Evolutionary conservation across 2,329 filamentous ascomycete species (phyloP).

Genomic region (Cladophialophora psammophila): DNA sequence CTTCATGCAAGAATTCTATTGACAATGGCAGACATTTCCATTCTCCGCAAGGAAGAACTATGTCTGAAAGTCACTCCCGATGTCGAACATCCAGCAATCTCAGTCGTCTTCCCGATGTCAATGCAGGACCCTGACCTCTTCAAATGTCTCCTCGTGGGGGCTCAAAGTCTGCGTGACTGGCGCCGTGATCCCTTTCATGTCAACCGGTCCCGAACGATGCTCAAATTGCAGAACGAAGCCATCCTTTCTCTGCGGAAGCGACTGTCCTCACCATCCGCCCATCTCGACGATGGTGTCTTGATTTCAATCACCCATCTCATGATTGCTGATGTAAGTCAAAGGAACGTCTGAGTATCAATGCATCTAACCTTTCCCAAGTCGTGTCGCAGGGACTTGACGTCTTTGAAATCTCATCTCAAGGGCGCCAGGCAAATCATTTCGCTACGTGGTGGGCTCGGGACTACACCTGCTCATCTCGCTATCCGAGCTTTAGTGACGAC

Average conservation of each 20-base stretch:
- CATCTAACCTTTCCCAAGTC: constrained; percentile 17
- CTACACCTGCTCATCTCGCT: constrained; percentile 25
- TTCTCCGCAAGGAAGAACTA: constrained; percentile 25
- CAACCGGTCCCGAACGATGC: constrained; percentile 21
- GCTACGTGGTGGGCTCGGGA: constrained; percentile 28
- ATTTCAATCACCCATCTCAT: constrained; percentile 34
- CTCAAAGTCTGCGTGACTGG: constrained; percentile 34
- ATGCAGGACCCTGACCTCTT: constrained; percentile 33
- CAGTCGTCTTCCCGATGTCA: constrained; percentile 31
- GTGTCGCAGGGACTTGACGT: constrained; percentile 24
- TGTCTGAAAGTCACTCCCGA: constrained; percentile 30
- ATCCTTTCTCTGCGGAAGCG: constrained; percentile 28
- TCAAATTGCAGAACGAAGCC: constrained; percentile 30
- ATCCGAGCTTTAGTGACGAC: constrained; percentile 28
- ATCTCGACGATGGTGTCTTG: constrained; percentile 31
- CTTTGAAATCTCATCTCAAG: constrained; percentile 29
- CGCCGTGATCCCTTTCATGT: constrained; percentile 28
- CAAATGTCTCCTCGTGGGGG: constrained; percentile 30
- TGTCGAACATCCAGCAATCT: constrained; percentile 29
- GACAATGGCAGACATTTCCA: constrained; percentile 24
- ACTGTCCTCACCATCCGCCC: constrained; percentile 23
- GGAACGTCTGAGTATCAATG: not conserved
- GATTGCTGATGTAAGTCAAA: constrained; percentile 30
- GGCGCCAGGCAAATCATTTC: constrained; percentile 31
- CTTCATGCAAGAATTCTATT: not conserved